Evolutionary conservation across 192 early-diverging fungal genomes (phyloP).

Genomic region (Cladochytrium replicatum): DNA sequence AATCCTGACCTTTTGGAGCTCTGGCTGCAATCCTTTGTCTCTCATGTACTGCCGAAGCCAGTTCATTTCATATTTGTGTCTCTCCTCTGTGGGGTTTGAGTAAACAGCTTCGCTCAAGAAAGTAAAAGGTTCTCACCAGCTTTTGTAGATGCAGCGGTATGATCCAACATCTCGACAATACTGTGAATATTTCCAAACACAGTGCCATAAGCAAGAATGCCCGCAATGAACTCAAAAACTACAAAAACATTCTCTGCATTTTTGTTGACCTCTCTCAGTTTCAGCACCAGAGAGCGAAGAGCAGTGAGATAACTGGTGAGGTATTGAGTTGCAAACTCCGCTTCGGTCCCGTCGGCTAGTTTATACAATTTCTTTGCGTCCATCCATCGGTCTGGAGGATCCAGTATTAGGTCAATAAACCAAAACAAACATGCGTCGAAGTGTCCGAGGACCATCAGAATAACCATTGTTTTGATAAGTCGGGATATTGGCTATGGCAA

Average conservation of each 20-base stretch:
- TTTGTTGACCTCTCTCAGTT: conserved; percentile 5
- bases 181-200: conserved; percentile 26
- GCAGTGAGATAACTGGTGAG: conserved; percentile 17
- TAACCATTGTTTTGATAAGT: conserved; percentile 24
- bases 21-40: conserved; percentile 15
- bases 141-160: conserved; percentile 19
- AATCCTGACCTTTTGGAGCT: conserved; percentile 21
- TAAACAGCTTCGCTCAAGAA: not conserved
- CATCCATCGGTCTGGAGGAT: conserved; percentile 13
- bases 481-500: conserved; percentile 13
- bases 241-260: conserved; percentile 23
- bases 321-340: conserved; percentile 16
- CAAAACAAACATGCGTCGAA: conserved; percentile 22
- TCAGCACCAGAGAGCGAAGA: conserved; percentile 17
- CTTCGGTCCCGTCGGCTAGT: not conserved
- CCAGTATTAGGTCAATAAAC: conserved; percentile 19
- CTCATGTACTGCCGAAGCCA: conserved; percentile 15
- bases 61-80: conserved; percentile 24
- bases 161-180: conserved; percentile 24
- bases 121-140: conserved; percentile 11
- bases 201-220: conserved; percentile 24
- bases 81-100: conserved; percentile 12
- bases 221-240: conserved; percentile 19
- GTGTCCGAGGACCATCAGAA: conserved; percentile 20
- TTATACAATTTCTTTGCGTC: conserved; percentile 11